Evolutionary conservation across 192 early-diverging fungal species (phyloP).

Genomic region (Backusella circina): DNA sequence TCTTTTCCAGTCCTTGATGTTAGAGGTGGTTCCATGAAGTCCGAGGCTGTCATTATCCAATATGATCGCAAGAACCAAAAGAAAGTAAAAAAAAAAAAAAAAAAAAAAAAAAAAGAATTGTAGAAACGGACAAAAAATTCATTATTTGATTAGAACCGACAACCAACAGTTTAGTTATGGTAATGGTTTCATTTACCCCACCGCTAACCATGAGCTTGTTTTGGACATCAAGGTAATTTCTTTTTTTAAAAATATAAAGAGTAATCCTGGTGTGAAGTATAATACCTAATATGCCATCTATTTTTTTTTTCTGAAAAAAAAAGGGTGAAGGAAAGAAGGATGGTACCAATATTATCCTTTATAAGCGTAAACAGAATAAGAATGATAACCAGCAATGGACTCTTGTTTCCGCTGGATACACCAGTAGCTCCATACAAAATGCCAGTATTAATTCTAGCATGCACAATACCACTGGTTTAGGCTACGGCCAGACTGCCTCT

Average conservation of each 20-base stretch:
- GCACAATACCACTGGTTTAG: background rate
- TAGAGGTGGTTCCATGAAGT: background rate
- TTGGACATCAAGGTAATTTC: constrained; percentile 19
- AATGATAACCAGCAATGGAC: constrained; percentile 24
- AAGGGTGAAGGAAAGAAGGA: background rate
- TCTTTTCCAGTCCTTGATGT: background rate
- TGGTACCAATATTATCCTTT: constrained; percentile 4
- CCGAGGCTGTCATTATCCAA: background rate
- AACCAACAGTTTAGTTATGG: constrained; percentile 21
- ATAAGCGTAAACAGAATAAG: constrained; percentile 3
- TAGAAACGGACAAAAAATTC: background rate
- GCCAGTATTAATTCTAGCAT: background rate
- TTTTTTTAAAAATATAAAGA: too few relatives aligned
- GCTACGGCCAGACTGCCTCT: too few relatives aligned
- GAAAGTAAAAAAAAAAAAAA: background rate
- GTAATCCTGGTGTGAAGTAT: too few relatives aligned
- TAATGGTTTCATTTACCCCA: constrained; percentile 11
- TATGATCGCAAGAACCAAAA: constrained; percentile 17
- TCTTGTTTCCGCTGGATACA: background rate
- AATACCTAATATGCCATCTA: too few relatives aligned
- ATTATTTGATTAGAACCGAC: background rate
- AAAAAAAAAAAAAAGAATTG: too few relatives aligned
- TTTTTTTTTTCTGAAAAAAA: background rate
- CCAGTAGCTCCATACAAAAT: background rate
- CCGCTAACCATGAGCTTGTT: constrained; percentile 3